Conservation (phyloP, 345 rosid genomes). For the thale cress (Arabidopsis thaliana) region TAIR10.1 NC_003071.7:8223501-8224000, state of each 20-base stretch:
- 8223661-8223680: not conserved
- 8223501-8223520: conserved; percentile 53
- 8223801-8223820: conserved; percentile 90
- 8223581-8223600: conserved; percentile 51
- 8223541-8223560: conserved; percentile 53
- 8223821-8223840: conserved; percentile 87
- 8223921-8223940: conserved; percentile 53
- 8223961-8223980: conserved; percentile 53
- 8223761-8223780: conserved; percentile 55
- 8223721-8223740: conserved; percentile 55
- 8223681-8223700: conserved; percentile 21
- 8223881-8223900: conserved; percentile 50
- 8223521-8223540: conserved; percentile 51
- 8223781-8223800: conserved; percentile 89
- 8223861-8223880: conserved; percentile 74
- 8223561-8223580: conserved; percentile 53
- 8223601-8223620: conserved; percentile 54
- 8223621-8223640: conserved; percentile 43
- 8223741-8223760: conserved; percentile 52
- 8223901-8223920: conserved; percentile 54
- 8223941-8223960: conserved; percentile 51
- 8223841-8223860: conserved; percentile 91
- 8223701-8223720: conserved; percentile 48
- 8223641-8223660: not conserved
- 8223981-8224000: conserved; percentile 55